These are phyloP conservation scores for Venustampulla echinocandica DNA, from an alignment of 495 filamentous ascomycete genomes.

Conservation along the genomic window DNA sequence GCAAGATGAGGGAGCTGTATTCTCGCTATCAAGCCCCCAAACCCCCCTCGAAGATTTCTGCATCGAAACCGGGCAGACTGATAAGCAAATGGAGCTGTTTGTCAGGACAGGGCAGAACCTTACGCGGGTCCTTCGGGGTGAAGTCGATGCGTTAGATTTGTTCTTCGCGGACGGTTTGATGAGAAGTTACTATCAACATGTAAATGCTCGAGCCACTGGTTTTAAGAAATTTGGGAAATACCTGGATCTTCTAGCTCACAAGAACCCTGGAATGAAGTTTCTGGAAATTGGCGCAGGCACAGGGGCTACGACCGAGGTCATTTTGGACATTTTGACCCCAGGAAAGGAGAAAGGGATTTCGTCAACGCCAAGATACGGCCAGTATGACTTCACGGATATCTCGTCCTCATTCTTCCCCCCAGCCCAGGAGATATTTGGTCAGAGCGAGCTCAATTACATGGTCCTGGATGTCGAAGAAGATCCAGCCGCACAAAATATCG, in stretches of 20 bases:
- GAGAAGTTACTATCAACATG: neutral
- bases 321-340: neutral
- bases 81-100: neutral
- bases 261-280: neutral
- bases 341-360: too few species aligned
- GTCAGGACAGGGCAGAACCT: neutral
- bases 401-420: constrained; percentile 39
- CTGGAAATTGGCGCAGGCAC: neutral
- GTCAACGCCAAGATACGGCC: neutral
- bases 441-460: constrained; percentile 15
- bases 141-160: neutral
- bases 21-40: too few species aligned
- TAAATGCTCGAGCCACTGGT: neutral
- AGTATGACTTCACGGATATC: constrained; percentile 43
- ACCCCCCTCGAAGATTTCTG: neutral
- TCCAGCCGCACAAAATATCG: constrained; percentile 38
- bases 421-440: constrained; percentile 35
- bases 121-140: neutral
- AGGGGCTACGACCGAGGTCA: neutral
- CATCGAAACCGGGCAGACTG: too few species aligned
- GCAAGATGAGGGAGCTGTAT: too few species aligned
- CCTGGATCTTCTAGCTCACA: neutral
- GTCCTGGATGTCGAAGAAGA: constrained; percentile 43
- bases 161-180: constrained; percentile 3
- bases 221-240: neutral